phyloP scores from a whole-genome alignment of 495 filamentous ascomycete genomes.

The Aspergillus indologenus region DNA sequence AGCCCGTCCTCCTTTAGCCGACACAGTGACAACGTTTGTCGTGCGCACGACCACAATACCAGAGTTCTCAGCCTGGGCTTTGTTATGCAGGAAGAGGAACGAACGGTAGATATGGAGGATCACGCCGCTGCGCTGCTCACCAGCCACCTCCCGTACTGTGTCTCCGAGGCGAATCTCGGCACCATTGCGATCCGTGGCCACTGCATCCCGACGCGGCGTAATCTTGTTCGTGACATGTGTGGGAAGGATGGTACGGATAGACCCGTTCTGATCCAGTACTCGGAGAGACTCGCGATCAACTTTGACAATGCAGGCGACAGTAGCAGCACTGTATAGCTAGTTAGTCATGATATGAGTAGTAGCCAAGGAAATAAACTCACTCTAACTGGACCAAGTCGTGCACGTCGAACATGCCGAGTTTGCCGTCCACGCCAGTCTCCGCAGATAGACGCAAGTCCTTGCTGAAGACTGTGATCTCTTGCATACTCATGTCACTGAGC shows the following conservation, averaged over 20 bases:
- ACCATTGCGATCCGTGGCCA: constrained; percentile 89
- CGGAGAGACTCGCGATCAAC: constrained; percentile 90
- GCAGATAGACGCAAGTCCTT: constrained; percentile 91
- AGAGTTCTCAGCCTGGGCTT: constrained; percentile 79
- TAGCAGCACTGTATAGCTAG: constrained; percentile 56
- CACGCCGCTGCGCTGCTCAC: constrained; percentile 78
- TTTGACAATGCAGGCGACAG: constrained; percentile 89
- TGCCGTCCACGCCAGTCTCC: constrained; percentile 77
- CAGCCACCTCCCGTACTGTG: constrained; percentile 83
- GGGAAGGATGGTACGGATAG: constrained; percentile 74
- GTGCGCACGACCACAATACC: constrained; percentile 88
- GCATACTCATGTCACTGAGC: constrained; percentile 82
- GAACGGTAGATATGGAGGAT: constrained; percentile 91
- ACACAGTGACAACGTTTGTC: constrained; percentile 79
- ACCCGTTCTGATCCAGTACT: constrained; percentile 86
- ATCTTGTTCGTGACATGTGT: constrained; percentile 89
- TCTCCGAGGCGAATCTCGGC: constrained; percentile 91
- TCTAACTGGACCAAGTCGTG: constrained; percentile 95
- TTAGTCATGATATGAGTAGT: constrained; percentile 29
- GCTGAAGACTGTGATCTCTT: constrained; percentile 96
- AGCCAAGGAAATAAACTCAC: constrained; percentile 39
- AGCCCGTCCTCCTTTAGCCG: constrained; percentile 80
- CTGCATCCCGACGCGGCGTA: constrained; percentile 70
- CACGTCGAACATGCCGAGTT: constrained; percentile 80
- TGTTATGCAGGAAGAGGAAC: constrained; percentile 81